Evolutionary conservation across 2,329 filamentous ascomycete species (phyloP).

Genomic region (Cyclaneusma minus): DNA sequence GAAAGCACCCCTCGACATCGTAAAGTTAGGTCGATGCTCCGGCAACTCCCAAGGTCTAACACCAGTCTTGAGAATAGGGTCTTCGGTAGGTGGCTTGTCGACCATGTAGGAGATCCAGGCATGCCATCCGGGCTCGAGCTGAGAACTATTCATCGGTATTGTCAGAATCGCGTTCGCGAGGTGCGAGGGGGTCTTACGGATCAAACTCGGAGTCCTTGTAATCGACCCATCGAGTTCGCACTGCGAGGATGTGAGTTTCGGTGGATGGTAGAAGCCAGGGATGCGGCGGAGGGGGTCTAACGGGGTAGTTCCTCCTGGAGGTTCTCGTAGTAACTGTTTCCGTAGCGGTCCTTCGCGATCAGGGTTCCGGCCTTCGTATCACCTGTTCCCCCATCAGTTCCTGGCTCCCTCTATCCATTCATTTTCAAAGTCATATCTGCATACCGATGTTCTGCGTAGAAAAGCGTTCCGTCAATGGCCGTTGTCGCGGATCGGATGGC

Average conservation of each 20-base stretch:
- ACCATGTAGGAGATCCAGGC: slow-evolving; percentile 93
- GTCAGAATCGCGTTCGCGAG: slow-evolving; percentile 1
- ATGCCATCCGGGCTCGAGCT: slow-evolving; percentile 95
- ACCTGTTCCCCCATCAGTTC: slow-evolving; percentile 36
- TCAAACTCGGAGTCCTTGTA: slow-evolving; percentile 82
- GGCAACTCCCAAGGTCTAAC: slow-evolving; percentile 62
- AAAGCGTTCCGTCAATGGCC: neutral
- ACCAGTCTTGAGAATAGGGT: slow-evolving; percentile 53
- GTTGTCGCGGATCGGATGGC: slow-evolving; percentile 3
- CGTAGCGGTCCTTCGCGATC: slow-evolving; percentile 73
- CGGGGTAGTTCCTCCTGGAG: slow-evolving; percentile 73
- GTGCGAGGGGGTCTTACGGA: slow-evolving; percentile 32
- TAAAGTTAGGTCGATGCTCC: slow-evolving; percentile 58
- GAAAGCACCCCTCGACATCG: slow-evolving; percentile 63
- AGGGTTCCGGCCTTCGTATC: slow-evolving; percentile 90
- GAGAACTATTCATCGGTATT: slow-evolving; percentile 32
- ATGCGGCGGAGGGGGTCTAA: slow-evolving; percentile 30
- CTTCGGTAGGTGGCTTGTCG: slow-evolving; percentile 68
- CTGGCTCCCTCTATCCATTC: neutral
- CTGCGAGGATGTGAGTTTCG: slow-evolving; percentile 26
- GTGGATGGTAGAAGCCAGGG: slow-evolving; percentile 2
- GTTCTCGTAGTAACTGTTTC: slow-evolving; percentile 98
- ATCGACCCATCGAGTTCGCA: slow-evolving; percentile 94
- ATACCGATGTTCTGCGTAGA: slow-evolving; percentile 27
- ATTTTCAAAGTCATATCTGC: slow-evolving; percentile 2